Percentiles rank a stretch among this genome's conserved stretches.
Conservation (phyloP, 768 basidiomycete genomes). For the Porphyrellus cyaneotinctus region DNA sequence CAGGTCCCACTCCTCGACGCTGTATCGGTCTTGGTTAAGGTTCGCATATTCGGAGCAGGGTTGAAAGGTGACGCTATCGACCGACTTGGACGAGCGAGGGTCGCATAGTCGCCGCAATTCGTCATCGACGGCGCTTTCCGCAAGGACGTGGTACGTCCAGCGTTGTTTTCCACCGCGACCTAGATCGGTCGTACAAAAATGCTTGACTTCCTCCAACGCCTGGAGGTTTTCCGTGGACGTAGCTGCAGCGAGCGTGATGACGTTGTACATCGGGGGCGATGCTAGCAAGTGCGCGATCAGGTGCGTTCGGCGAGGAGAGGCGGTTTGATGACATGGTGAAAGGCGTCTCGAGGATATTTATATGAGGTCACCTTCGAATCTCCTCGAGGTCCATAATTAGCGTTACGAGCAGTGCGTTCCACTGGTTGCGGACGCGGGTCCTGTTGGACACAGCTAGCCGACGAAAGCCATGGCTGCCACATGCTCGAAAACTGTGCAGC, state of each 20-base stretch:
- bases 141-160: slow-evolving; percentile 51
- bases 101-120: slow-evolving; percentile 39
- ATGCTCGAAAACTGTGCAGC: slow-evolving; percentile 17
- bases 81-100: slow-evolving; percentile 31
- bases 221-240: slow-evolving; percentile 45
- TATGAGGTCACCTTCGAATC: slow-evolving; percentile 16
- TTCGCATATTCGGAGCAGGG: slow-evolving; percentile 35
- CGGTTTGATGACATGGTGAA: slow-evolving; percentile 12
- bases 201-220: slow-evolving; percentile 50
- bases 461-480: slow-evolving; percentile 20
- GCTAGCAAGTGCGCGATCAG: not conserved
- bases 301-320: slow-evolving; percentile 6
- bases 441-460: slow-evolving; percentile 24
- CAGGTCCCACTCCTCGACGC: slow-evolving; percentile 39
- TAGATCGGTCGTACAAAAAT: slow-evolving; percentile 51
- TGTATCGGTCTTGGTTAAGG: slow-evolving; percentile 41
- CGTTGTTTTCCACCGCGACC: slow-evolving; percentile 47
- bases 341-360: slow-evolving; percentile 16
- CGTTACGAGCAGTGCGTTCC: slow-evolving; percentile 13
- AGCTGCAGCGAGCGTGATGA: slow-evolving; percentile 43
- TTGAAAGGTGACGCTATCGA: slow-evolving; percentile 43
- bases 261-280: slow-evolving; percentile 21
- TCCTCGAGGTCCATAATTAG: slow-evolving; percentile 26
- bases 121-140: slow-evolving; percentile 36
- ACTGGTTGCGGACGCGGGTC: slow-evolving; percentile 7